Percentiles rank a stretch among this genome's conserved stretches.
phyloP scores from a whole-genome alignment of 1,139 yeast genomes.

The Magnusiomyces clavatus region DNA sequence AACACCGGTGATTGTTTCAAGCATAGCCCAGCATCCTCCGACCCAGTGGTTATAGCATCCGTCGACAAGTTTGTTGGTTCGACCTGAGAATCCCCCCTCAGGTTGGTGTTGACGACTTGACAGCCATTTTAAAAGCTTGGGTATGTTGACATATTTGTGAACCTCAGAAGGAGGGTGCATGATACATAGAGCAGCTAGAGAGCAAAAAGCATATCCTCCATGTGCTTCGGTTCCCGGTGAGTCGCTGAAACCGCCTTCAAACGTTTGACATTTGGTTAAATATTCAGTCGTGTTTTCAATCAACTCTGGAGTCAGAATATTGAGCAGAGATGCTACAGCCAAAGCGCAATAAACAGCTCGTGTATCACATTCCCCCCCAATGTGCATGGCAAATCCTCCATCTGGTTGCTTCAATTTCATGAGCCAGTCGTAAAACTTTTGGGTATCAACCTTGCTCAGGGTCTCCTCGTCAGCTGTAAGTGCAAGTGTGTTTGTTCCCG shows the following conservation, averaged over 20 bases:
- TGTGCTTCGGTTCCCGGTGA: slow-evolving; percentile 81
- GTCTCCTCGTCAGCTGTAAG: slow-evolving; percentile 41
- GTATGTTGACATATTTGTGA: slow-evolving; percentile 23
- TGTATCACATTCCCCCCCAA: slow-evolving; percentile 78
- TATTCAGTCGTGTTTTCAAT: slow-evolving; percentile 47
- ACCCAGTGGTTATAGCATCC: slow-evolving; percentile 97
- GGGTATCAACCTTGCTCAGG: slow-evolving; percentile 41
- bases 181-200: slow-evolving; percentile 61
- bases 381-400: slow-evolving; percentile 72
- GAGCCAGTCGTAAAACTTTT: slow-evolving; percentile 54
- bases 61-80: slow-evolving; percentile 90
- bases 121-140: slow-evolving; percentile 47
- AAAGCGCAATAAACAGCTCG: slow-evolving; percentile 83
- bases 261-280: slow-evolving; percentile 72
- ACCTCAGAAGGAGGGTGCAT: slow-evolving; percentile 35
- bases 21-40: slow-evolving; percentile 64
- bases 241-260: slow-evolving; percentile 94
- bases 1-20: slow-evolving; percentile 44
- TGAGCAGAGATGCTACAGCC: slow-evolving; percentile 60
- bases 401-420: slow-evolving; percentile 52
- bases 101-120: slow-evolving; percentile 55
- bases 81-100: slow-evolving; percentile 85
- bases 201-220: slow-evolving; percentile 94
- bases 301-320: slow-evolving; percentile 58
- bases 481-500: slow-evolving; percentile 60